These are phyloP conservation scores for Grifola frondosa DNA, from an alignment of 1,284 basidiomycete genomes.

Conservation along the genomic window DNA sequence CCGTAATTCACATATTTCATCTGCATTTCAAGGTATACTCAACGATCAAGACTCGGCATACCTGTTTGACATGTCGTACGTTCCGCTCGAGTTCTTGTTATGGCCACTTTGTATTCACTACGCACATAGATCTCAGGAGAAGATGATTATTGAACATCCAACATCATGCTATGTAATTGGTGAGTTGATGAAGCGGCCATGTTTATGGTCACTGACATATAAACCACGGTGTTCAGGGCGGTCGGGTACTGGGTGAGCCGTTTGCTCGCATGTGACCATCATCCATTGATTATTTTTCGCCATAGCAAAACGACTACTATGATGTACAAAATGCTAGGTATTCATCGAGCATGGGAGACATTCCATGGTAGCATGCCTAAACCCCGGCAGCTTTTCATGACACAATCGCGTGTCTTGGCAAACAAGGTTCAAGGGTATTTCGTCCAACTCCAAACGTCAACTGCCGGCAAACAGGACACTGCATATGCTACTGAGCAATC, in stretches of 20 bases:
- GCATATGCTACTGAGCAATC: too few species aligned
- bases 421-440: conserved; percentile 67
- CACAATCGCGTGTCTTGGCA: conserved; percentile 62
- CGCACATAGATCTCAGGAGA: conserved; percentile 49
- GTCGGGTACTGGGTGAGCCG: conserved; percentile 64
- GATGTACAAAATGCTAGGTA: conserved; percentile 67
- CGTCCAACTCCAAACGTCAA: conserved; percentile 46
- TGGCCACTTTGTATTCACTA: not conserved
- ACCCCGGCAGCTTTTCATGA: conserved; percentile 70
- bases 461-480: too few species aligned
- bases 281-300: not conserved
- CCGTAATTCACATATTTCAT: too few species aligned
- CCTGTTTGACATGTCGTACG: conserved; percentile 54
- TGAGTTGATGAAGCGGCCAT: not conserved
- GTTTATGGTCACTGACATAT: too few species aligned
- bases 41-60: conserved; percentile 45
- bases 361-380: conserved; percentile 25
- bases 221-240: too few species aligned
- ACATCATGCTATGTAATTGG: conserved; percentile 70
- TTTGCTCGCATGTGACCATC: not conserved
- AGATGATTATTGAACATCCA: conserved; percentile 55
- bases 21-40: conserved; percentile 43
- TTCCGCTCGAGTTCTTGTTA: conserved; percentile 15
- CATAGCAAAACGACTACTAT: conserved; percentile 77
- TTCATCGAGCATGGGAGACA: conserved; percentile 50